phyloP scores from a whole-genome alignment of 305 asterid species.

The Fraxinus greggii region DNA sequence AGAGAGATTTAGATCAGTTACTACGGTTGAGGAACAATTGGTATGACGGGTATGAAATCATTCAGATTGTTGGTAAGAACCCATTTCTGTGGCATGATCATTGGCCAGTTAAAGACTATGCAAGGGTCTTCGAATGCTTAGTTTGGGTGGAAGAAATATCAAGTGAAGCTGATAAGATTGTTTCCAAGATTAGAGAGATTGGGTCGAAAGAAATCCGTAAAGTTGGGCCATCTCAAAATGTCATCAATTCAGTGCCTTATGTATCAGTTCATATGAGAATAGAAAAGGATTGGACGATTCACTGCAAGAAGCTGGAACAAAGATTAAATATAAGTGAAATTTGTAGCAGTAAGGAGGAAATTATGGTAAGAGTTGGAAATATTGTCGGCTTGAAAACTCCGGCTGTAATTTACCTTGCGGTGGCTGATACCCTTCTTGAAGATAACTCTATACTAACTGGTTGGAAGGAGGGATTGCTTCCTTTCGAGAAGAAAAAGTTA shows the following conservation, averaged over 20 bases:
- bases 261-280: slow-evolving; percentile 96
- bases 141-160: slow-evolving; percentile 64
- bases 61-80: slow-evolving; percentile 72
- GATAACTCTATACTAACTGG: slow-evolving; percentile 57
- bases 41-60: slow-evolving; percentile 40
- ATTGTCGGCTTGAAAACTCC: slow-evolving; percentile 55
- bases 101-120: slow-evolving; percentile 84
- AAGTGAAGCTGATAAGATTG: slow-evolving; percentile 70
- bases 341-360: slow-evolving; percentile 78
- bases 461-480: slow-evolving; percentile 68
- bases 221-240: slow-evolving; percentile 8
- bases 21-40: slow-evolving; percentile 34
- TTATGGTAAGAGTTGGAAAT: slow-evolving; percentile 62
- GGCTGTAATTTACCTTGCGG: slow-evolving; percentile 61
- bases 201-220: slow-evolving; percentile 39
- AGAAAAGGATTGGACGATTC: slow-evolving; percentile 94
- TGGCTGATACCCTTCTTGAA: slow-evolving; percentile 86
- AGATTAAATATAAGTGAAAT: slow-evolving; percentile 58
- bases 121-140: slow-evolving; percentile 70
- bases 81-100: slow-evolving; percentile 95
- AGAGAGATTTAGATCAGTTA: slow-evolving; percentile 66
- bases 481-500: slow-evolving; percentile 70
- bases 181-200: slow-evolving; percentile 57
- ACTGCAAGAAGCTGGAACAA: slow-evolving; percentile 81
- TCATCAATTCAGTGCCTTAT: slow-evolving; percentile 33